A percentile compares a stretch with the other conserved stretches of the same genome.
Evolutionary conservation across 495 filamentous ascomycete species (phyloP).

Genomic region (Xylaria flabelliformis): DNA sequence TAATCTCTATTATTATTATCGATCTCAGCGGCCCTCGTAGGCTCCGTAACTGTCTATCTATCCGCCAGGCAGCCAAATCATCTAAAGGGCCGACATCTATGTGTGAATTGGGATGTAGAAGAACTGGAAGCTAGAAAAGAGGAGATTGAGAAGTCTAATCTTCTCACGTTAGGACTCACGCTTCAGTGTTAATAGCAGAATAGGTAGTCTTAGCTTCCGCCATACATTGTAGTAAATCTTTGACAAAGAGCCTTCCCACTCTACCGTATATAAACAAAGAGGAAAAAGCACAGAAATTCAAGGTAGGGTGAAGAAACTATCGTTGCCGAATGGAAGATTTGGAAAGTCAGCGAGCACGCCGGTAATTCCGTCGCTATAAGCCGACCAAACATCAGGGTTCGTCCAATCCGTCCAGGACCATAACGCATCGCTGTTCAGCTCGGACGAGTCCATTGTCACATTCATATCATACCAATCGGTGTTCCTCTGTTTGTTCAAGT

Average conservation of each 20-base stretch:
- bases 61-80: neutral
- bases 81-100: conserved; percentile 1
- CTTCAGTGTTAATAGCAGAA: neutral
- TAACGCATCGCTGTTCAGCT: conserved; percentile 24
- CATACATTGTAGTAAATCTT: neutral
- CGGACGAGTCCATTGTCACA: conserved; percentile 6
- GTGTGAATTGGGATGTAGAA: neutral
- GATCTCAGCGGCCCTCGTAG: neutral
- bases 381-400: conserved; percentile 25
- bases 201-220: neutral
- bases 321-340: conserved; percentile 26
- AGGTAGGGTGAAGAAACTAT: conserved; percentile 24
- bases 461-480: conserved; percentile 6
- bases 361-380: conserved; percentile 29
- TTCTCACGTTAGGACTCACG: neutral
- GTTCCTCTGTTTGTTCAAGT: neutral
- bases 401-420: conserved; percentile 30
- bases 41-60: conserved; percentile 4
- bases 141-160: neutral
- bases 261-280: neutral
- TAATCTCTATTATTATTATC: neutral
- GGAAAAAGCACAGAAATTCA: conserved; percentile 4
- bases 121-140: conserved; percentile 2
- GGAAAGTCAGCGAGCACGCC: conserved; percentile 30
- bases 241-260: neutral